Evolutionary conservation across 2,329 filamentous ascomycete species (phyloP).

Genomic region (Ophiosphaerella herpotricha): DNA sequence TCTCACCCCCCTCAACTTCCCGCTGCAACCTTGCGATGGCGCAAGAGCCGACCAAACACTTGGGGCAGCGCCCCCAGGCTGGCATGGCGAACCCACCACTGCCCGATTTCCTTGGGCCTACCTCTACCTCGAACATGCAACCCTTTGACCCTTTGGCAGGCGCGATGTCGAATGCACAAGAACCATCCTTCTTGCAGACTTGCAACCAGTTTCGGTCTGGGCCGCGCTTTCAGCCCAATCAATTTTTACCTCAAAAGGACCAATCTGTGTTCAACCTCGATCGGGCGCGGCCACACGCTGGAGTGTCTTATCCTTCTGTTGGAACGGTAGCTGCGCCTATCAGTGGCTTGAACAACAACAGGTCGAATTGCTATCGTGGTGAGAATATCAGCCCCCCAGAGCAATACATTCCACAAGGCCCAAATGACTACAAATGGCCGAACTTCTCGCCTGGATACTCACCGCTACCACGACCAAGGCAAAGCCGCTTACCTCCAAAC

Average conservation of each 20-base stretch:
- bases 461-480: neutral
- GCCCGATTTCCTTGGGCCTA: neutral
- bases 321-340: too few relatives aligned
- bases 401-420: neutral
- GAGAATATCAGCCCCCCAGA: neutral
- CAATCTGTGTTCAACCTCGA: too few relatives aligned
- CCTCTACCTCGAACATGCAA: neutral
- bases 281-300: too few relatives aligned
- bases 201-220: too few relatives aligned
- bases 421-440: neutral
- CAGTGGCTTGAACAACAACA: neutral
- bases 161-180: too few relatives aligned
- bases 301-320: too few relatives aligned
- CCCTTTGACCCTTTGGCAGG: neutral
- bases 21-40: neutral
- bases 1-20: neutral
- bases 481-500: conserved; percentile 3
- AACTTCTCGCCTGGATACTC: neutral
- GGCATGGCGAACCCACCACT: neutral
- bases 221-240: too few relatives aligned
- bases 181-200: too few relatives aligned
- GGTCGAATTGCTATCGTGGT: too few relatives aligned
- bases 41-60: neutral
- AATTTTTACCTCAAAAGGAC: too few relatives aligned
- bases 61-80: neutral